These are phyloP conservation scores for Acacia crassicarpa DNA, from an alignment of 306 rosid genomes.

Conservation along the genomic window DNA sequence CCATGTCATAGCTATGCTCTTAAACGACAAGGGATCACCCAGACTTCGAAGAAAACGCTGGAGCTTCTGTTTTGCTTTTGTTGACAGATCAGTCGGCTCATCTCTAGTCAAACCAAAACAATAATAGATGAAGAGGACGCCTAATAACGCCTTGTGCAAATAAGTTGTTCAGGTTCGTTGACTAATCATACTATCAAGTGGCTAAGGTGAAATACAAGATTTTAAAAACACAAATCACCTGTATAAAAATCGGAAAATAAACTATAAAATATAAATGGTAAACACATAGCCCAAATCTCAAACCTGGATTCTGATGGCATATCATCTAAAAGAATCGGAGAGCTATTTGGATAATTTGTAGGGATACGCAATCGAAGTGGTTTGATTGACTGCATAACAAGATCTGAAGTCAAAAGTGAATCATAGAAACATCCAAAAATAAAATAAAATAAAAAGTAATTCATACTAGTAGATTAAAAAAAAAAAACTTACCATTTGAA, in stretches of 20 bases:
- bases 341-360: constrained; percentile 35
- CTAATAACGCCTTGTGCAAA: background rate
- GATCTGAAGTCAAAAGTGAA: too few relatives aligned
- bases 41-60: background rate
- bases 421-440: too few relatives aligned
- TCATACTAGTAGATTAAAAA: too few relatives aligned
- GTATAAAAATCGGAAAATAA: background rate
- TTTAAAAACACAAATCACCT: background rate
- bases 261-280: constrained; percentile 5
- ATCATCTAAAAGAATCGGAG: constrained; percentile 35
- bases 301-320: constrained; percentile 37
- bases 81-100: constrained; percentile 15
- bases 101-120: constrained; percentile 27
- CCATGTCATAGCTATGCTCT: constrained; percentile 49
- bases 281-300: background rate
- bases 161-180: background rate
- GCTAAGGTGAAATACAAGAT: background rate
- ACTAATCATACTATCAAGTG: background rate
- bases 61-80: constrained; percentile 35
- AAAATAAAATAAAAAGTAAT: too few relatives aligned
- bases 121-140: background rate
- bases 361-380: constrained; percentile 12
- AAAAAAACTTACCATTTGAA: too few relatives aligned
- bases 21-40: constrained; percentile 37
- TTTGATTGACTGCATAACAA: too few relatives aligned